Evolutionary conservation across 495 filamentous ascomycete species (phyloP), one percentile per base, ranked within the genome.

Genomic region (Penicillium odoratum): DNA sequence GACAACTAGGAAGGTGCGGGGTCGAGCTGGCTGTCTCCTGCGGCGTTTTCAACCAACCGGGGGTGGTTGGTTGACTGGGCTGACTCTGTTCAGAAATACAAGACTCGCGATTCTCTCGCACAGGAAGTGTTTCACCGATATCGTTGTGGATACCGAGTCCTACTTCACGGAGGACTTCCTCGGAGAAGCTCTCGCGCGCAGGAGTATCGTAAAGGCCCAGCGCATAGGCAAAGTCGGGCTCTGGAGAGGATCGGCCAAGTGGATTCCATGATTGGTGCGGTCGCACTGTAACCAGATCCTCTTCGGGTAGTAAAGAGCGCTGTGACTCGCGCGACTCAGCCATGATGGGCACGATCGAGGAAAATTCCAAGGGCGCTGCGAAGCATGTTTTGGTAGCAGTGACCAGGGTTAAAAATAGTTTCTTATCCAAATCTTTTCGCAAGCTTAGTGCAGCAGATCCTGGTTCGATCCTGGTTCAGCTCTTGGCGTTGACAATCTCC

Each of bases 201-300:
- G 21, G 21, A 21, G 21, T 45, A 8, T 42, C 4, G n/a, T 48
- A 48, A 16, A 31, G 46, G 21, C 21, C 5, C n/a, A 48, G 46
- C 2, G 54, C 11, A 21, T 55, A 67, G 21, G 30, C 31, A 30
- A 60, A 62, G 3, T 66, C 60, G 5, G 13, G 18, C 9, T 49
- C 51, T 13, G 55, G 34, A 0, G 59, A 57, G 1, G 28, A 50
- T 57, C 61, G 61, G 47, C 64, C 57, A 0, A 69, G 57, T 25
- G 66, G 64, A 29, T 60, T 56, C 66, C 66, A 69, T 11, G 64
- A 47, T 3, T 57, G 58, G 18, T 53, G 51, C 10, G 60, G 66
- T 15, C 29, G 56, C 15, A 33, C 36, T 18, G 54, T 56, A 15
- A 55, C 46, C 16, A 62, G 45, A 40, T 65, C 59, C 7, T 57